Evolutionary conservation across 352 stramenopile genomes (phyloP).

Genomic region (Aphanomyces stellatus): DNA sequence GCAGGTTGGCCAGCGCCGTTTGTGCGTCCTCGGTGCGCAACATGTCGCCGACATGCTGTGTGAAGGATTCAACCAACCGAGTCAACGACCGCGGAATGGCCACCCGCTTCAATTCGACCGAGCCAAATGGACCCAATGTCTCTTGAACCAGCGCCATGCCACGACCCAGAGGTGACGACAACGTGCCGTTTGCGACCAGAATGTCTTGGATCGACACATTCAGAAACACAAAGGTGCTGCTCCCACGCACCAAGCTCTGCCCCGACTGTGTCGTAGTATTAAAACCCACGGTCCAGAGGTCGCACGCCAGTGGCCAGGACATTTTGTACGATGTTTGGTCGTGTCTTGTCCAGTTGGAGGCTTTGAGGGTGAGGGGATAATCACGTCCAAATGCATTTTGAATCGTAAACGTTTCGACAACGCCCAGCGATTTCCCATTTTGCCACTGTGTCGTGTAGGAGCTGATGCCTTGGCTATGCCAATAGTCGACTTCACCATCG

Average conservation of each 20-base stretch:
- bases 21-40: no score
- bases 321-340: background rate
- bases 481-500: background rate
- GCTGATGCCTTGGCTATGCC: background rate
- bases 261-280: background rate
- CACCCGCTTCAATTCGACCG: background rate
- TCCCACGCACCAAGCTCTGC: background rate
- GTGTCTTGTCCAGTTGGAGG: background rate
- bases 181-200: background rate
- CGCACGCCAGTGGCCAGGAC: conserved; percentile 8
- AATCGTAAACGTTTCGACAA: background rate
- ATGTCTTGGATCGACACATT: background rate
- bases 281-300: background rate
- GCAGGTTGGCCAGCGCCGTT: no score
- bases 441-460: background rate
- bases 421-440: conserved; percentile 6
- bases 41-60: no score
- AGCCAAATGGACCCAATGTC: conserved; percentile 1
- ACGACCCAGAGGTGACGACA: no score
- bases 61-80: background rate
- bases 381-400: background rate
- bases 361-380: background rate
- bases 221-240: background rate
- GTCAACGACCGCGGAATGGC: background rate
- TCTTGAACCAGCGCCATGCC: no score